Conservation (phyloP, 192 early-diverging fungal genomes). For the Umbelopsis isabellina region DNA sequence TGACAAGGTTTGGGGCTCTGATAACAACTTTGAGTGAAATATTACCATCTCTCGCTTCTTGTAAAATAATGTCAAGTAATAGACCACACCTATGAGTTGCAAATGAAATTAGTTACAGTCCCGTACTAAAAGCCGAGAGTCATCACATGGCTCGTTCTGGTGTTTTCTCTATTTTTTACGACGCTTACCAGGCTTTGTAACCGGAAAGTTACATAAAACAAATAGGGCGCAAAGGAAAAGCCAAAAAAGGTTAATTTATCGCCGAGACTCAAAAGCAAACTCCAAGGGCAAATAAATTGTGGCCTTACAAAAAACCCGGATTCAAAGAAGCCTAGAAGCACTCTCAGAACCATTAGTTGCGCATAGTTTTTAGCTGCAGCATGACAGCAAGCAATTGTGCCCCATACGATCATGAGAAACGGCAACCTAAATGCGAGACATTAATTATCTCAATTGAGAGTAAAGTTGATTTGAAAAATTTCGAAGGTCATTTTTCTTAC, state of each 20-base stretch:
- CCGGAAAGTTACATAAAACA: background rate
- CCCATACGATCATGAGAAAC: conserved; percentile 35
- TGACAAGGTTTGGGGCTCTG: no score
- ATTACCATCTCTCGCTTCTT: conserved; percentile 37
- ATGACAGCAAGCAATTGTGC: conserved; percentile 33
- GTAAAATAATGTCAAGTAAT: conserved; percentile 37
- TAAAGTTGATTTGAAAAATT: background rate
- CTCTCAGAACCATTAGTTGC: conserved; percentile 31
- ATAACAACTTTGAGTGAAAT: background rate
- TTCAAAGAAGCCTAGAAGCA: conserved; percentile 40
- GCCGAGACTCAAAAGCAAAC: background rate
- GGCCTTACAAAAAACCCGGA: conserved; percentile 32
- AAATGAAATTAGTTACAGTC: background rate
- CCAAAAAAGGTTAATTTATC: background rate
- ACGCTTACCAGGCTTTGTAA: conserved; percentile 19
- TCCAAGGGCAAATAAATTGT: background rate
- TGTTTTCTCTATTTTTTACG: no score
- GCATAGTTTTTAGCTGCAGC: conserved; percentile 28
- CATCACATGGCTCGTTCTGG: no score
- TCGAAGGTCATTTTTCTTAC: conserved; percentile 9
- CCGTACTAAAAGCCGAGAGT: no score
- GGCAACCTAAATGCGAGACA: conserved; percentile 24
- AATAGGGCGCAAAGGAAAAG: background rate
- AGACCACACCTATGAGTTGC: conserved; percentile 21
- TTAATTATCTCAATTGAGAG: background rate